These are phyloP conservation scores for Annulohypoxylon stygium DNA, from an alignment of 495 filamentous ascomycete species.

Conservation along the genomic window DNA sequence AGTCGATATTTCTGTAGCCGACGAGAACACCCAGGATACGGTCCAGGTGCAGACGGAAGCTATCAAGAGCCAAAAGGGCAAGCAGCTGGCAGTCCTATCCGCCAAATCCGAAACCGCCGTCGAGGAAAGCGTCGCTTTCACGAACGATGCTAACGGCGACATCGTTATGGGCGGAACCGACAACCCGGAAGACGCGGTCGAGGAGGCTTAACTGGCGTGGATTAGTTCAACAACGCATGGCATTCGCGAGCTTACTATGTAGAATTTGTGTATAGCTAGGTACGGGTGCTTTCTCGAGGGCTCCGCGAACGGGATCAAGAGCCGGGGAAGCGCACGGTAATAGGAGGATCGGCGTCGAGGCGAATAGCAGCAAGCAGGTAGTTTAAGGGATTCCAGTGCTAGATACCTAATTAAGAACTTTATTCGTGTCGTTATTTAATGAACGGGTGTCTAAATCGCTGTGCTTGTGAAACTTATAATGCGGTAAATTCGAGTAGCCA, in stretches of 20 bases:
- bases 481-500: too few relatives aligned
- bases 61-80: slow-evolving; percentile 48
- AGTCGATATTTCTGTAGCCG: slow-evolving; percentile 39
- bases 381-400: slow-evolving; percentile 5
- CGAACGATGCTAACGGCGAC: slow-evolving; percentile 17
- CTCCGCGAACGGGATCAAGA: neutral
- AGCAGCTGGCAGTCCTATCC: slow-evolving; percentile 44
- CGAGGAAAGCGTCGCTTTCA: slow-evolving; percentile 22
- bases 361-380: slow-evolving; percentile 5
- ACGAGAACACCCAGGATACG: slow-evolving; percentile 55
- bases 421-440: neutral
- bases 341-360: slow-evolving; percentile 17
- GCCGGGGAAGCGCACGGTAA: neutral
- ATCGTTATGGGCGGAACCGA: slow-evolving; percentile 37
- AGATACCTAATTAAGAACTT: slow-evolving; percentile 19
- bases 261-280: slow-evolving; percentile 19
- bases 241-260: neutral
- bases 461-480: too few relatives aligned
- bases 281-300: neutral
- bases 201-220: slow-evolving; percentile 49
- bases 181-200: slow-evolving; percentile 45
- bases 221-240: neutral
- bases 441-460: too few relatives aligned
- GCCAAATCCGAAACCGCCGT: slow-evolving; percentile 38
- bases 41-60: slow-evolving; percentile 58